Conservation (phyloP, 208 protist species). For the Acanthamoeba lenticulata region DNA sequence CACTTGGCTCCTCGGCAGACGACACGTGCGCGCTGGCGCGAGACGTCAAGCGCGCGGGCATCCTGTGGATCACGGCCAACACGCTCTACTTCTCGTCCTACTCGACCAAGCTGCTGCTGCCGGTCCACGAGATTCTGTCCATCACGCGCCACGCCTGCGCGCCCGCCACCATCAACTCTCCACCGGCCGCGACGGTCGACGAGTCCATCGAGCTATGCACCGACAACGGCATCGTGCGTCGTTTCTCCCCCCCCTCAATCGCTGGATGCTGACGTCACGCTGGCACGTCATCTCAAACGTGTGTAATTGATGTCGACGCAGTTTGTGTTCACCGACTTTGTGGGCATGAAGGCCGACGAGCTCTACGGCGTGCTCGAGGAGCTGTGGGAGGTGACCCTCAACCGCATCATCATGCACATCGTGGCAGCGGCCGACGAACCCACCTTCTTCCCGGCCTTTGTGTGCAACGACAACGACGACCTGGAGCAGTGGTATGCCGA, state of each 20-base stretch:
- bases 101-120: slow-evolving; percentile 42
- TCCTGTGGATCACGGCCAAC: slow-evolving; percentile 56
- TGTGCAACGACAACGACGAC: slow-evolving; percentile 42
- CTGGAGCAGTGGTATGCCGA: slow-evolving; percentile 21
- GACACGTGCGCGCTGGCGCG: background rate
- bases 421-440: slow-evolving; percentile 26
- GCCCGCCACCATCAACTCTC: background rate
- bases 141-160: background rate
- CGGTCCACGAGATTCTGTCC: slow-evolving; percentile 52
- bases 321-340: slow-evolving; percentile 66
- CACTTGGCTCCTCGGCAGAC: background rate
- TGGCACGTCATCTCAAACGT: background rate
- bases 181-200: background rate
- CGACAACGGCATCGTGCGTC: slow-evolving; percentile 38
- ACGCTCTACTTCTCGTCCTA: slow-evolving; percentile 37
- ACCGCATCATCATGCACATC: slow-evolving; percentile 43
- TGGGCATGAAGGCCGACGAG: slow-evolving; percentile 23
- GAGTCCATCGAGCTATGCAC: slow-evolving; percentile 58
- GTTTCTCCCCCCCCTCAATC: too few species aligned
- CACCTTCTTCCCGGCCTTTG: slow-evolving; percentile 44
- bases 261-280: background rate
- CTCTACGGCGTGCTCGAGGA: slow-evolving; percentile 24
- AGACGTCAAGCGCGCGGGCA: background rate
- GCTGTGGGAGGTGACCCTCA: slow-evolving; percentile 56
- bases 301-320: background rate